Base-by-base conservation (phyloP, 306 rosid species). In the Cucumis melo region DNA sequence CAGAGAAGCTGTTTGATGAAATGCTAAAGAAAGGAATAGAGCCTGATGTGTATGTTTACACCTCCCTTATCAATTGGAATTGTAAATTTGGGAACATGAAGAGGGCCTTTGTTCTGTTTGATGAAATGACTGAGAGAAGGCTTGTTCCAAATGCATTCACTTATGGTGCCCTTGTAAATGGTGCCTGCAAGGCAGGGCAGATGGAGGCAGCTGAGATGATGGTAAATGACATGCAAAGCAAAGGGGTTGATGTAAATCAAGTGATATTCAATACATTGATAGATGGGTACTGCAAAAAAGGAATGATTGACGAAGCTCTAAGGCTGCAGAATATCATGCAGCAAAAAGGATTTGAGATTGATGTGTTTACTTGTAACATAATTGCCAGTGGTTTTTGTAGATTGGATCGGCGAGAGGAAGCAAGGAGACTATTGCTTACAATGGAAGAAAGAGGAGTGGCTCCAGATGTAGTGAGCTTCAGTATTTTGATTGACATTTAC, bases 261-360 rank as follows among this genome's bases (percentile, higher is more conserved):
- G 84, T 93, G 8, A 87, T 91, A 74, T 85, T 82, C 71, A 88
- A 91, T 85, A 84, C 88, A 8, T 63, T 88, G 84, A 85, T 93
- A 17, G 86, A 91, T 73, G 98, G 98, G 60, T 91, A 83, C 78
- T 87, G 96, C 82, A 87, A 80, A 77, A 86, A 78, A 56, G 92
- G 92, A 76, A 79, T 85, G 91, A 78, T 90, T 16, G 90, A 90
- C 78, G 86, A 90, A 81, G 97, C 96, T 78, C 75, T 86, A 74
- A 84, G 77, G 68, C 73, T 90, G 63, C 84, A 75, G 79, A 87
- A 1, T 56, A 46, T 79, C 61, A 90, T 87, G 93, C 91, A 87
- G 81, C 75, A 64, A 54, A 91, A 87, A 81, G 96, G 98, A 64
- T 34, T 90, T 29, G 78, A 86, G 59, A 71, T 79, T 6, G 96